These are phyloP conservation scores for Ogataea philodendri DNA, from an alignment of 805 yeast genomes.

Conservation along the genomic window DNA sequence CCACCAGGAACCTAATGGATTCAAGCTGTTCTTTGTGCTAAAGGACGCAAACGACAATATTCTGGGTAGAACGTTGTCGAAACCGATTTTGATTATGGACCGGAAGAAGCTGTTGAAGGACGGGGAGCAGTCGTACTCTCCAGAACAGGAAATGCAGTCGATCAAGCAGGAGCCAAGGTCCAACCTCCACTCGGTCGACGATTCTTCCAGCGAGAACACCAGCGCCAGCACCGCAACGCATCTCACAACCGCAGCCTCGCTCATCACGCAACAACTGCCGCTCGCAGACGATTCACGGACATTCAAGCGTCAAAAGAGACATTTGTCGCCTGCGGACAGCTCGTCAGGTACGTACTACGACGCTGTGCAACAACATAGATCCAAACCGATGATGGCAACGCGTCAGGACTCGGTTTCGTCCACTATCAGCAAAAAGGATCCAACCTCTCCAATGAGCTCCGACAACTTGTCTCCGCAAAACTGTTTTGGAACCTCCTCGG, in stretches of 20 bases:
- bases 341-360: slow-evolving; percentile 27
- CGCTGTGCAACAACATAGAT: slow-evolving; percentile 27
- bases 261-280: slow-evolving; percentile 7
- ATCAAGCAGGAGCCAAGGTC: slow-evolving; percentile 20
- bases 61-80: slow-evolving; percentile 68
- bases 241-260: slow-evolving; percentile 8
- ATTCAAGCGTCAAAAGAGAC: slow-evolving; percentile 34
- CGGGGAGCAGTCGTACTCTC: slow-evolving; percentile 33
- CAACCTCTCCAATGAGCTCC: slow-evolving; percentile 32
- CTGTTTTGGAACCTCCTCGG: slow-evolving; percentile 29
- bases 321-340: slow-evolving; percentile 31
- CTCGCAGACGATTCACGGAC: slow-evolving; percentile 14
- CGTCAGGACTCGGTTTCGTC: slow-evolving; percentile 24
- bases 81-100: slow-evolving; percentile 89
- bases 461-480: slow-evolving; percentile 35
- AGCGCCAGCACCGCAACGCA: slow-evolving; percentile 20
- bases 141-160: slow-evolving; percentile 8
- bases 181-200: slow-evolving; percentile 32
- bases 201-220: slow-evolving; percentile 33
- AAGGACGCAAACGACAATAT: slow-evolving; percentile 59
- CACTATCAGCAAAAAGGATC: slow-evolving; percentile 26
- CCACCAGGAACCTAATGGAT: slow-evolving; percentile 86
- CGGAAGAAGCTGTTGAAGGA: slow-evolving; percentile 65
- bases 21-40: slow-evolving; percentile 66
- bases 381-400: slow-evolving; percentile 12